phyloP scores from a whole-genome alignment of 2,329 filamentous ascomycete genomes.

The Beauveria sp. region DNA sequence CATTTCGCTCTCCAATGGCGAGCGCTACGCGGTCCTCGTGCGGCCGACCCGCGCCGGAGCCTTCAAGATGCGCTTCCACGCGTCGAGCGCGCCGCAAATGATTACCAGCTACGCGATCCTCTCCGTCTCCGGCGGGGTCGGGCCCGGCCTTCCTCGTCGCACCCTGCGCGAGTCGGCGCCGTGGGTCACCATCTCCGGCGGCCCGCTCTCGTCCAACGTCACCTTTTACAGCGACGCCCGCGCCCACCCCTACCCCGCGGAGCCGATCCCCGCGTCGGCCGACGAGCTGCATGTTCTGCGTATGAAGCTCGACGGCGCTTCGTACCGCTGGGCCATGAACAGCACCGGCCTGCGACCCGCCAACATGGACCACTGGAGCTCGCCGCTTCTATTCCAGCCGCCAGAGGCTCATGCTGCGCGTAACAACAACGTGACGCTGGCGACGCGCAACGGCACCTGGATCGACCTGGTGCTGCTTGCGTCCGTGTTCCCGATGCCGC shows the following conservation, averaged over 20 bases:
- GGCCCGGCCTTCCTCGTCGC: not conserved
- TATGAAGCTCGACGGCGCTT: constrained; percentile 32
- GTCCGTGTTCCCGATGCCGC: constrained; percentile 34
- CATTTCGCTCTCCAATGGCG: constrained; percentile 41
- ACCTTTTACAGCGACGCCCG: constrained; percentile 34
- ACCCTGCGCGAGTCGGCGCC: constrained; percentile 24
- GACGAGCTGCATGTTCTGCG: constrained; percentile 38
- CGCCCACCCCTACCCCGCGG: constrained; percentile 40
- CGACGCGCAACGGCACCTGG: constrained; percentile 41
- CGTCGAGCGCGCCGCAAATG: constrained; percentile 42
- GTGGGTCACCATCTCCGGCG: constrained; percentile 43
- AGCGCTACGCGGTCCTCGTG: constrained; percentile 44
- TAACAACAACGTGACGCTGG: constrained; percentile 39
- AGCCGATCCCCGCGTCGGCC: constrained; percentile 31
- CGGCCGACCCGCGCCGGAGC: constrained; percentile 37
- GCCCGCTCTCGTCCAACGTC: constrained; percentile 30
- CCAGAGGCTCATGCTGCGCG: not conserved
- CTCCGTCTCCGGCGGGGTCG: constrained; percentile 20
- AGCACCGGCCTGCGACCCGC: constrained; percentile 32
- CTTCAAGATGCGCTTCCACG: constrained; percentile 48
- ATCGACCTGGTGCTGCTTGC: constrained; percentile 47
- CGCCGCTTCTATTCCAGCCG: constrained; percentile 40
- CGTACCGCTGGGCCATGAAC: constrained; percentile 48
- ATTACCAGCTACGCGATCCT: constrained; percentile 45
- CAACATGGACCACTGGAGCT: constrained; percentile 22